phyloP scores from a whole-genome alignment of 2,329 filamentous ascomycete genomes.

The Ophiostoma sp. region DNA sequence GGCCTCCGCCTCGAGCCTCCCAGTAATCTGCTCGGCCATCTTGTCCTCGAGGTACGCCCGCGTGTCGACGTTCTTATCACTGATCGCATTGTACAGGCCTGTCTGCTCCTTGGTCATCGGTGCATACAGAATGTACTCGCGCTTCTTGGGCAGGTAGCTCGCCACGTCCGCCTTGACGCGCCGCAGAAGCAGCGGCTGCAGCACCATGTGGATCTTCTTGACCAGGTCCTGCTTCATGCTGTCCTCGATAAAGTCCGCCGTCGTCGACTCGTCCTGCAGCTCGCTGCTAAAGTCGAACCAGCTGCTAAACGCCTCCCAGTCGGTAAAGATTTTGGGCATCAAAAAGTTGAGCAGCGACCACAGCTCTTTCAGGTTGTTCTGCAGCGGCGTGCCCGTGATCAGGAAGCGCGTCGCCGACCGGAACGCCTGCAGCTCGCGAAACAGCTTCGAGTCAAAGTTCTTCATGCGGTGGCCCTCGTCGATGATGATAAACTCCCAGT shows the following conservation, averaged over 20 bases:
- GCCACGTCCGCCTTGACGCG: slow-evolving; percentile 93
- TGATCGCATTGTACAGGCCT: slow-evolving; percentile 71
- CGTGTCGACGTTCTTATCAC: slow-evolving; percentile 52
- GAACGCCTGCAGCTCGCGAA: slow-evolving; percentile 82
- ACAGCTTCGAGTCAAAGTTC: slow-evolving; percentile 88
- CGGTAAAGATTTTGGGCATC: slow-evolving; percentile 85
- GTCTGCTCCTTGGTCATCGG: slow-evolving; percentile 87
- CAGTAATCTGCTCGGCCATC: slow-evolving; percentile 60
- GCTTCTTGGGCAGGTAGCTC: slow-evolving; percentile 84
- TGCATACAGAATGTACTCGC: slow-evolving; percentile 92
- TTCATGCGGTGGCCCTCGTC: slow-evolving; percentile 97
- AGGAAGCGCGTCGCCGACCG: slow-evolving; percentile 84
- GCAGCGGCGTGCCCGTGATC: slow-evolving; percentile 89
- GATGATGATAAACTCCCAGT: slow-evolving; percentile 98
- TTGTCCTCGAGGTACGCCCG: slow-evolving; percentile 80
- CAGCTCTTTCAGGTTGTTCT: slow-evolving; percentile 90
- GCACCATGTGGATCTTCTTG: slow-evolving; percentile 85
- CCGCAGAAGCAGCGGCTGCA: slow-evolving; percentile 84
- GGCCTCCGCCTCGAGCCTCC: not conserved
- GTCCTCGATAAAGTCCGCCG: slow-evolving; percentile 73
- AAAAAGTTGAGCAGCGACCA: slow-evolving; percentile 95
- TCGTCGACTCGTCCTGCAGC: slow-evolving; percentile 73
- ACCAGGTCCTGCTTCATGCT: slow-evolving; percentile 71
- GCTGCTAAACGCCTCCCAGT: slow-evolving; percentile 84
- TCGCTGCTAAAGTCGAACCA: slow-evolving; percentile 98